These are phyloP conservation scores for Xylariomycetidae sp. DNA, from an alignment of 2,329 filamentous ascomycete species.

Conservation along the genomic window DNA sequence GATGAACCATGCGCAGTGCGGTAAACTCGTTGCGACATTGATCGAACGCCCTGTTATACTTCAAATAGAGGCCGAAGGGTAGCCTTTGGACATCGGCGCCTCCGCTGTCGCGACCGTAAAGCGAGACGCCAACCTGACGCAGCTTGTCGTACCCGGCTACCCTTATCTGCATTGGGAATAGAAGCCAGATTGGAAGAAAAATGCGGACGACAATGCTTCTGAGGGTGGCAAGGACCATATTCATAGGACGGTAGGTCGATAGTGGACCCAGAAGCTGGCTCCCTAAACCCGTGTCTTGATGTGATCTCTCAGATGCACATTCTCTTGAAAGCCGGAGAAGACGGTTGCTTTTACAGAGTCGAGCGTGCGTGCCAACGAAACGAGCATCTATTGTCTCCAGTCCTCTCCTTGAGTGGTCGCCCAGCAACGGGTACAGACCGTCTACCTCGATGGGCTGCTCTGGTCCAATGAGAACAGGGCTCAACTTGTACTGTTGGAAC, in stretches of 20 bases:
- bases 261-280: no score
- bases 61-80: conserved; percentile 29
- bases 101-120: conserved; percentile 13
- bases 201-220: no score
- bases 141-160: conserved; percentile 15
- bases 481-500: conserved; percentile 13
- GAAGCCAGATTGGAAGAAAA: no score
- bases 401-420: conserved; percentile 25
- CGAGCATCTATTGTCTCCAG: conserved; percentile 22
- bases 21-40: conserved; percentile 24
- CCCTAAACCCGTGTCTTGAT: no score
- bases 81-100: conserved; percentile 16
- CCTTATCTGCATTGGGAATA: conserved; percentile 11
- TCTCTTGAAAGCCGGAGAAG: conserved; percentile 17
- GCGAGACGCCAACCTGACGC: conserved; percentile 9
- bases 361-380: conserved; percentile 25
- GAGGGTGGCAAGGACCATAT: no score
- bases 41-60: conserved; percentile 11
- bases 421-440: conserved; percentile 21
- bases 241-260: no score
- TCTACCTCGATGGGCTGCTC: conserved; percentile 15
- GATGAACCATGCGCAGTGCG: conserved; percentile 19
- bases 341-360: conserved; percentile 21
- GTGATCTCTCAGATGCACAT: conserved; percentile 4
- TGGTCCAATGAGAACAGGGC: conserved; percentile 2